Conservation (phyloP, 2,329 filamentous ascomycete species). For the Chrysoporthe cubensis region DNA sequence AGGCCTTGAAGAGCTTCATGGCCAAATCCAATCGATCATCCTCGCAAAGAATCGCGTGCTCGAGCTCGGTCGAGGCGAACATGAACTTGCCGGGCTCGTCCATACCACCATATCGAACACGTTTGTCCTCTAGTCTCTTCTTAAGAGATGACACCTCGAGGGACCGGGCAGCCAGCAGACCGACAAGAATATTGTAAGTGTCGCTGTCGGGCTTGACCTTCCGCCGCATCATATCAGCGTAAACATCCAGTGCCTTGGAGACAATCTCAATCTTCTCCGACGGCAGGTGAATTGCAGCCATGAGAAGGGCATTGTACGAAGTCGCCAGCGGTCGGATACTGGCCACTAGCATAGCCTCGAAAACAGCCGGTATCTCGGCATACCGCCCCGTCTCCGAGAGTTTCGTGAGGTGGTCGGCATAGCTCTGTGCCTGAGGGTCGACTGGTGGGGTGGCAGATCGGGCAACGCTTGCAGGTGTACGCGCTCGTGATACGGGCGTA, state of each 20-base stretch:
- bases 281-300: constrained; percentile 82
- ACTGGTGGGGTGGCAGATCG: constrained; percentile 65
- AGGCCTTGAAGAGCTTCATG: constrained; percentile 81
- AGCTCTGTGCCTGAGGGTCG: constrained; percentile 68
- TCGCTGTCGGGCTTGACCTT: constrained; percentile 79
- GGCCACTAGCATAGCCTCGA: constrained; percentile 85
- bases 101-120: constrained; percentile 82
- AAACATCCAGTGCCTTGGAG: constrained; percentile 90
- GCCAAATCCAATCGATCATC: constrained; percentile 87
- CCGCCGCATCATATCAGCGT: constrained; percentile 92
- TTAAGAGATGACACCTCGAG: constrained; percentile 77
- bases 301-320: constrained; percentile 90
- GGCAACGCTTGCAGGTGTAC: constrained; percentile 50
- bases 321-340: constrained; percentile 79
- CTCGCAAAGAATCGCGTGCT: constrained; percentile 82
- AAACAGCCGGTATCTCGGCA: constrained; percentile 86
- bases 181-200: constrained; percentile 87
- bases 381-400: constrained; percentile 75
- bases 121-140: constrained; percentile 76
- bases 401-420: constrained; percentile 77
- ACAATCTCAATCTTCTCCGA: constrained; percentile 80
- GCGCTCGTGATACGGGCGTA: constrained; percentile 48
- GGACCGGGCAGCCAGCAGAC: constrained; percentile 78
- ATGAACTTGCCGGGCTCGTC: constrained; percentile 85
- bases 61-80: constrained; percentile 84